These are phyloP conservation scores for Amniculicola lignicola DNA, from an alignment of 495 filamentous ascomycete species.

Conservation along the genomic window DNA sequence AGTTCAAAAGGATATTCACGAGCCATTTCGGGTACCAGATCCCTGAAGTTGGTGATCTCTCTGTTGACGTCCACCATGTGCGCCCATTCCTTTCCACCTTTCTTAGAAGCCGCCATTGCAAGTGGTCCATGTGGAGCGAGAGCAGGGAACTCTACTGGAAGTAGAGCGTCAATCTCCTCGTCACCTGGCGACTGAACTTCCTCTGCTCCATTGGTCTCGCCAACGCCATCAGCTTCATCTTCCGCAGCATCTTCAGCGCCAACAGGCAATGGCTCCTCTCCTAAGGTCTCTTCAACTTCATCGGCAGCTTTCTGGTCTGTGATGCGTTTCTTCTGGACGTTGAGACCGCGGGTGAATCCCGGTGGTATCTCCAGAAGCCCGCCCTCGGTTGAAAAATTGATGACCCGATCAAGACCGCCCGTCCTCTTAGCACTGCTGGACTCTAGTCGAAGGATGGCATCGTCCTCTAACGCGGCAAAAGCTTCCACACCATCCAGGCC, in stretches of 20 bases:
- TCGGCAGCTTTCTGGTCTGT: slow-evolving; percentile 58
- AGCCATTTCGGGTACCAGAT: slow-evolving; percentile 94
- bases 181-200: slow-evolving; percentile 50
- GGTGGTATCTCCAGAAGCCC: slow-evolving; percentile 80
- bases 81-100: slow-evolving; percentile 85
- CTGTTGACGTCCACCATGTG: slow-evolving; percentile 95
- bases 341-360: slow-evolving; percentile 75
- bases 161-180: slow-evolving; percentile 85
- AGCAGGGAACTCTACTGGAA: slow-evolving; percentile 91
- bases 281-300: slow-evolving; percentile 70
- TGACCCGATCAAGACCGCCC: slow-evolving; percentile 67
- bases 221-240: slow-evolving; percentile 39
- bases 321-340: slow-evolving; percentile 62
- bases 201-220: slow-evolving; percentile 31
- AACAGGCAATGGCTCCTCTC: slow-evolving; percentile 58
- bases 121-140: slow-evolving; percentile 78
- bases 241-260: slow-evolving; percentile 49
- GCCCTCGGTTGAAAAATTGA: slow-evolving; percentile 72
- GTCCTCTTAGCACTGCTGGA: slow-evolving; percentile 40
- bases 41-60: slow-evolving; percentile 84
- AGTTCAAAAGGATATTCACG: slow-evolving; percentile 95
- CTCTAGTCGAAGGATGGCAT: slow-evolving; percentile 45
- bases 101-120: slow-evolving; percentile 65
- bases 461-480: slow-evolving; percentile 69
- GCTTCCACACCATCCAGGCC: slow-evolving; percentile 86